Base-by-base conservation (phyloP, 2,329 filamentous ascomycete genomes). In the Davidsoniella neocaledoniae region DNA sequence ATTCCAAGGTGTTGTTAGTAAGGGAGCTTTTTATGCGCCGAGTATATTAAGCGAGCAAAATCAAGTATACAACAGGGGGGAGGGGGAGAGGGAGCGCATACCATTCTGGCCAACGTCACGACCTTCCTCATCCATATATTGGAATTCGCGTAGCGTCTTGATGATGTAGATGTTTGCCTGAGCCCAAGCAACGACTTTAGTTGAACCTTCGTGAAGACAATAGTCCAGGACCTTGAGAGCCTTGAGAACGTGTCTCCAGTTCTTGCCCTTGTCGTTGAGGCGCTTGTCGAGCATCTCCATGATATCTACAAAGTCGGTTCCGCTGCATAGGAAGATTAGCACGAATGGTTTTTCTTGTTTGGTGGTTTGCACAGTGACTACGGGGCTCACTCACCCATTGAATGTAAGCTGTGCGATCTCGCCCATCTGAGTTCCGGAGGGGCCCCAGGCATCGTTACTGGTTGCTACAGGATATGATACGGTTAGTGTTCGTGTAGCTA, bases 261-360 rank as follows among this genome's bases (percentile, higher is more conserved):
- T 98, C 74, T 96, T 98, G 62, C 91, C 91, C 67, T 98, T 96
- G 67, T 98, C 91, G 60, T 98, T 98, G 61, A 98, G 71, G 57
- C 91, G 83, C 72, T 96, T 96, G 68, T 98, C 91, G 57, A 98
- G 73, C 86, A 98, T 98, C 65, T 98, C 91, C 82, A 98, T 94
- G 60, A 98, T 95, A 64, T 98, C 90, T 70, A 94, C 94, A 69
- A 98, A 98, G 64, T 96, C 91, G 66, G 83, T 90, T 36, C 87
- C 88, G 62, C 90, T 94, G 56, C 40, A 39, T 40, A 36, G 33
- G 42, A 25, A 7, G 46, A 37, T 39, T 21, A 52, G 26, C 10
- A 50, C 41, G 19, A 36, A 29, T 47, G 9, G 6, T 12, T 9
- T 14, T 19, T 12, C 16, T 16, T 48, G 33, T 4, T n/a, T 16